These are phyloP conservation scores for Trichoderma sp. DNA, from an alignment of 2,329 filamentous ascomycete genomes.

Conservation along the genomic window DNA sequence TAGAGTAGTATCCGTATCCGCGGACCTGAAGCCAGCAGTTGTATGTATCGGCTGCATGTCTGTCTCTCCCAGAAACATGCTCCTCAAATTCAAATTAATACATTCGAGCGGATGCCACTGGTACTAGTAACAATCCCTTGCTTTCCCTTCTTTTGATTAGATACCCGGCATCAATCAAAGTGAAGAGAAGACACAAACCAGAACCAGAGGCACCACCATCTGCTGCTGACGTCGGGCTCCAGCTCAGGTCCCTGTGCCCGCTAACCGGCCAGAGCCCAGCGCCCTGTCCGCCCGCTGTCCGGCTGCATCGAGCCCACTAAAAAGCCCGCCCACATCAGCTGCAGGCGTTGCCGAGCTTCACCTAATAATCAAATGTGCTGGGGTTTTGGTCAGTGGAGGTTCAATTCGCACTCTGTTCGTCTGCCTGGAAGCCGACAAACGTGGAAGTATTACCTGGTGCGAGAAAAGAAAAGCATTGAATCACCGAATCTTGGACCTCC, in stretches of 20 bases:
- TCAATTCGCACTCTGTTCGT: neutral
- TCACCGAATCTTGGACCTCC: too few relatives aligned
- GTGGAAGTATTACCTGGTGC: too few relatives aligned
- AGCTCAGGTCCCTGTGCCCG: neutral
- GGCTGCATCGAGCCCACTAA: neutral
- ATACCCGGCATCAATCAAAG: too few relatives aligned
- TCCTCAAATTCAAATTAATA: neutral
- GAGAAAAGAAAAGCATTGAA: too few relatives aligned
- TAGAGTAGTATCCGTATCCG: neutral
- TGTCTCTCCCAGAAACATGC: neutral
- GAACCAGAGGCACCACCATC: too few relatives aligned
- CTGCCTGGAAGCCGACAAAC: slow-evolving; percentile 18
- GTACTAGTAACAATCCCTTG: neutral
- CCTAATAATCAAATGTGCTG: neutral
- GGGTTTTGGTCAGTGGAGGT: too few relatives aligned
- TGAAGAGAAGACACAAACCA: too few relatives aligned
- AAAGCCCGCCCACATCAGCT: slow-evolving; percentile 6
- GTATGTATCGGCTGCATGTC: slow-evolving; percentile 4
- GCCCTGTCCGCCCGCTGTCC: slow-evolving; percentile 2
- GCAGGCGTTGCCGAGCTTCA: neutral
- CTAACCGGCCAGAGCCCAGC: neutral
- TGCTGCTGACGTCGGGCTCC: neutral
- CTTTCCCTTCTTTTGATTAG: neutral
- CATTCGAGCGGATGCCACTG: neutral
- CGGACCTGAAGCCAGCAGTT: too few relatives aligned